phyloP scores from a whole-genome alignment of 1,284 basidiomycete genomes.

The Sporisorium scitamineum region DNA sequence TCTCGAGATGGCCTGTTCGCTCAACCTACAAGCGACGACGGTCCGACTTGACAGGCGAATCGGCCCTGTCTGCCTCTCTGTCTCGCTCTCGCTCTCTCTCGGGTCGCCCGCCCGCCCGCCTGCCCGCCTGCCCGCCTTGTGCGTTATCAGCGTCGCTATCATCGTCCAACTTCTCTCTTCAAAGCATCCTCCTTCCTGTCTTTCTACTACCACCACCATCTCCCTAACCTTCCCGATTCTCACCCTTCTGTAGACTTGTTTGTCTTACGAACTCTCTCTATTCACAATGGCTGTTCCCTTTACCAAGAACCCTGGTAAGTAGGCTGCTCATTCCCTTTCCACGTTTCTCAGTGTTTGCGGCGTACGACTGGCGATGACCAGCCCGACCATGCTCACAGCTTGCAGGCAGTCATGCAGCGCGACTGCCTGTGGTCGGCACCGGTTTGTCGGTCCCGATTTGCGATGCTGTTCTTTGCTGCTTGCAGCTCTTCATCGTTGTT shows the following conservation, averaged over 20 bases:
- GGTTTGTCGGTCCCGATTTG: neutral
- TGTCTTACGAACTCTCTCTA: slow-evolving; percentile 2
- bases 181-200: slow-evolving; percentile 12
- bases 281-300: slow-evolving; percentile 57
- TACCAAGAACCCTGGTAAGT: slow-evolving; percentile 60
- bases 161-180: slow-evolving; percentile 25
- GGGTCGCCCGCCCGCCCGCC: neutral
- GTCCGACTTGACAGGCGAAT: slow-evolving; percentile 7
- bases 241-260: slow-evolving; percentile 21
- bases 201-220: slow-evolving; percentile 16
- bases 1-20: neutral
- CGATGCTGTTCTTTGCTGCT: neutral
- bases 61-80: slow-evolving; percentile 10
- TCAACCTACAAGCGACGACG: neutral
- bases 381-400: neutral
- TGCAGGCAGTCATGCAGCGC: neutral
- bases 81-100: neutral
- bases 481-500: neutral
- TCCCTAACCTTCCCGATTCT: slow-evolving; percentile 5
- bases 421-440: neutral
- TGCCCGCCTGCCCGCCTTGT: slow-evolving; percentile 1
- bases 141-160: slow-evolving; percentile 32
- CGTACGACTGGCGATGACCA: slow-evolving; percentile 9
- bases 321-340: neutral
- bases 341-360: neutral